Percentiles rank a stretch among this genome's conserved stretches.
Evolutionary conservation across 2,329 filamentous ascomycete genomes (phyloP).

Genomic region (Exserohilum rostratum): DNA sequence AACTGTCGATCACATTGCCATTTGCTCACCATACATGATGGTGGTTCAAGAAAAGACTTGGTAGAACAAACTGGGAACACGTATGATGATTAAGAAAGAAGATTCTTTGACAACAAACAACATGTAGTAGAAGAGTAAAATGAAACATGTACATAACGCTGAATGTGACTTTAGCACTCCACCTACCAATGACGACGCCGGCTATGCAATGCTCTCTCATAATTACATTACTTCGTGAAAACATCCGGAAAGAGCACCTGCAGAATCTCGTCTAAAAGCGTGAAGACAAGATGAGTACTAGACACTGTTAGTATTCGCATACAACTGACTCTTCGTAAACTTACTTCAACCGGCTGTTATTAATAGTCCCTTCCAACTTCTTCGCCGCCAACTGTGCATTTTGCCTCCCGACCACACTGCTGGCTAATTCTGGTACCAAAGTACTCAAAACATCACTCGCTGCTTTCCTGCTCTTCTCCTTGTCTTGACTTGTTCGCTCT

Average conservation of each 20-base stretch:
- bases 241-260: constrained; percentile 51
- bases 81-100: too few relatives aligned
- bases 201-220: constrained; percentile 3
- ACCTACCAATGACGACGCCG: not conserved
- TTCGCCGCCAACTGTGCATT: constrained; percentile 92
- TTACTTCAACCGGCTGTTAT: constrained; percentile 89
- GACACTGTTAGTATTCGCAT: constrained; percentile 25
- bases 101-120: too few relatives aligned
- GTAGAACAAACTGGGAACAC: too few relatives aligned
- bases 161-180: too few relatives aligned
- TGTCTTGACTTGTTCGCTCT: constrained; percentile 72
- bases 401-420: constrained; percentile 87
- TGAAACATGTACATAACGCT: too few relatives aligned
- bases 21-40: too few relatives aligned
- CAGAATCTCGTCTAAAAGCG: constrained; percentile 56
- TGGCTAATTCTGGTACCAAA: constrained; percentile 86
- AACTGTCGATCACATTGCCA: too few relatives aligned
- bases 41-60: too few relatives aligned
- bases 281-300: constrained; percentile 58
- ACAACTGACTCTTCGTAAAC: constrained; percentile 46
- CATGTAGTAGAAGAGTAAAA: too few relatives aligned
- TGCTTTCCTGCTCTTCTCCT: constrained; percentile 80
- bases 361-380: constrained; percentile 86
- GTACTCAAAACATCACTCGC: constrained; percentile 89
- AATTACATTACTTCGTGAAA: constrained; percentile 3